These are phyloP conservation scores for Barnettozyma siamensis DNA, from an alignment of 805 yeast genomes.

Conservation along the genomic window DNA sequence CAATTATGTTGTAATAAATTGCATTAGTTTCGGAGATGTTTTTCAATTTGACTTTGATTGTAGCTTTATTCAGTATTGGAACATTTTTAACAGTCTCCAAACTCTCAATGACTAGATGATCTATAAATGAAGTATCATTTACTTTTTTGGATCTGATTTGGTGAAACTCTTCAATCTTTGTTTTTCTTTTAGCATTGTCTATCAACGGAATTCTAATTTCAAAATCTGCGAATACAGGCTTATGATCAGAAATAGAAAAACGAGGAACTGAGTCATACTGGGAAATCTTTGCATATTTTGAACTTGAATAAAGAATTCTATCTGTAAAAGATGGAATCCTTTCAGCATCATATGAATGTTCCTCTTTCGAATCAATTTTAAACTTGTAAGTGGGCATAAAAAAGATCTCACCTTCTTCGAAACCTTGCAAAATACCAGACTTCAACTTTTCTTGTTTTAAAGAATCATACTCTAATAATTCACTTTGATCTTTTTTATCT, in stretches of 20 bases:
- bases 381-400: constrained; percentile 55
- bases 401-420: constrained; percentile 39
- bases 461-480: constrained; percentile 39
- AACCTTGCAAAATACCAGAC: constrained; percentile 26
- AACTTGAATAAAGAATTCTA: constrained; percentile 39
- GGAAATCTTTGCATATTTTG: constrained; percentile 24
- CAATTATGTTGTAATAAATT: constrained; percentile 32
- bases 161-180: constrained; percentile 32
- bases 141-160: constrained; percentile 37
- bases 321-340: constrained; percentile 59
- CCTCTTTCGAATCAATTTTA: constrained; percentile 10
- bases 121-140: constrained; percentile 33
- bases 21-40: constrained; percentile 21
- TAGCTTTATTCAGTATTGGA: constrained; percentile 25
- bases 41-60: constrained; percentile 24
- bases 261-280: constrained; percentile 21
- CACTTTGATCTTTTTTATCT: constrained; percentile 25
- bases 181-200: constrained; percentile 31
- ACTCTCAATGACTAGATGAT: constrained; percentile 32
- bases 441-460: constrained; percentile 34
- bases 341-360: constrained; percentile 24
- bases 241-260: constrained; percentile 43
- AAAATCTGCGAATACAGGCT: constrained; percentile 43
- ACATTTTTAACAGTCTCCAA: constrained; percentile 26
- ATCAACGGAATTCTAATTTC: constrained; percentile 28